phyloP scores from a whole-genome alignment of 352 stramenopile species.

The Peronospora belbahrii region DNA sequence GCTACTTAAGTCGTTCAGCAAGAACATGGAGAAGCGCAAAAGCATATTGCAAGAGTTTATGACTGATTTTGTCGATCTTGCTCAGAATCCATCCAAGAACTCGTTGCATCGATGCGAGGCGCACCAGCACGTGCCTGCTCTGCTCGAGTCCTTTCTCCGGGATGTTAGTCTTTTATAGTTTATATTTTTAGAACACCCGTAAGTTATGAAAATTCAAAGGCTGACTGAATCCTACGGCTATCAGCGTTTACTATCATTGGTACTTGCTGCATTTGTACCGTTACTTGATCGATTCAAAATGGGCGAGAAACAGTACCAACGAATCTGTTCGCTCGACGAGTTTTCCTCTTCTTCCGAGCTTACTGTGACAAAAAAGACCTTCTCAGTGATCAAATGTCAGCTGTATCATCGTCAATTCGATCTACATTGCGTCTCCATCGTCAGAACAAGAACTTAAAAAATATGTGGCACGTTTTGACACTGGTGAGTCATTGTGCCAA shows the following conservation, averaged over 20 bases:
- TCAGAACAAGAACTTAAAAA: constrained; percentile 49
- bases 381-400: constrained; percentile 55
- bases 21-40: constrained; percentile 37
- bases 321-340: constrained; percentile 36
- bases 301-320: constrained; percentile 40
- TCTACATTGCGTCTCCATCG: constrained; percentile 40
- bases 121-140: constrained; percentile 32
- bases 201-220: constrained; percentile 20
- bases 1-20: constrained; percentile 30
- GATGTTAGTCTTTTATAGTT: constrained; percentile 1
- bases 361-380: constrained; percentile 42
- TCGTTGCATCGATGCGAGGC: constrained; percentile 33
- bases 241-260: too few relatives aligned
- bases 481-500: constrained; percentile 25
- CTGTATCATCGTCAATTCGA: constrained; percentile 38
- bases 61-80: constrained; percentile 39
- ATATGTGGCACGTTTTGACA: constrained; percentile 37
- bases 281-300: too few relatives aligned
- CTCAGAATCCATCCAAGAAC: constrained; percentile 32
- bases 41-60: constrained; percentile 45
- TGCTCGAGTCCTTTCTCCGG: constrained; percentile 31
- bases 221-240: too few relatives aligned
- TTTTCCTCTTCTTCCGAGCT: constrained; percentile 23
- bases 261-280: too few relatives aligned
- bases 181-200: constrained; percentile 4